Evolutionary conservation across 305 asterid genomes (phyloP), one percentile per base, ranked within the genome.

Genomic region (Fraxinus ornus): DNA sequence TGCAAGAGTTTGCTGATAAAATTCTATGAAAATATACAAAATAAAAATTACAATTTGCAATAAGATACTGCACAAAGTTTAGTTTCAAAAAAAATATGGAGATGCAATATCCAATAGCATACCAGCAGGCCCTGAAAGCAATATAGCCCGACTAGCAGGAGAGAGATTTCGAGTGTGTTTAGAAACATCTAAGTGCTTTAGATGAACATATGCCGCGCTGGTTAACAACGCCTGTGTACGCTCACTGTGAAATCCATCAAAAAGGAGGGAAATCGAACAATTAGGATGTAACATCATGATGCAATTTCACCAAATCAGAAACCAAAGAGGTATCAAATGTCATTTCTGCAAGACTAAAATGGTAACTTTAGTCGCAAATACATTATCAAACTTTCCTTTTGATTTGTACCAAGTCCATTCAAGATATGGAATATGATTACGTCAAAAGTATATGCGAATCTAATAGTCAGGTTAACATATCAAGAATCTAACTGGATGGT

Each of bases 51-150:
- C 24, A 32, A 66, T 24, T 12, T 22, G 66, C 49, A 55, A 72
- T n/a, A 78, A 39, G 19, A 76, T 76, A 80, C 32, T 10, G 83
- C 44, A 44, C 30, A 35, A 77, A 78, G 39, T 17, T 76, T 13
- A 74, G 77, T 39, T 55, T 15, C 13, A 4, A 15, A 75, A 55
- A 55, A 75, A 17, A 33, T 19, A 57, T 70, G 49, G 76, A 5
- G 7, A 84, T 77, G 44, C 62, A 24, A 79, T 21, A 66, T 52
- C 36, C 70, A 17, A 2, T 35, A 52, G 12, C 90, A 81, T 87
- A 94, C 99, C 99, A 77, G 97, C 90, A 49, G 97, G 97, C 75
- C 99, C 99, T 2, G 97, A 91, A 24, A 95, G 95, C 90, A 95
- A 83, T 85, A 95, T 94, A 77, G 98, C 89, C 85, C 97, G 90